Conservation (phyloP, 2,329 filamentous ascomycete genomes). For the Xylaria sp. region DNA sequence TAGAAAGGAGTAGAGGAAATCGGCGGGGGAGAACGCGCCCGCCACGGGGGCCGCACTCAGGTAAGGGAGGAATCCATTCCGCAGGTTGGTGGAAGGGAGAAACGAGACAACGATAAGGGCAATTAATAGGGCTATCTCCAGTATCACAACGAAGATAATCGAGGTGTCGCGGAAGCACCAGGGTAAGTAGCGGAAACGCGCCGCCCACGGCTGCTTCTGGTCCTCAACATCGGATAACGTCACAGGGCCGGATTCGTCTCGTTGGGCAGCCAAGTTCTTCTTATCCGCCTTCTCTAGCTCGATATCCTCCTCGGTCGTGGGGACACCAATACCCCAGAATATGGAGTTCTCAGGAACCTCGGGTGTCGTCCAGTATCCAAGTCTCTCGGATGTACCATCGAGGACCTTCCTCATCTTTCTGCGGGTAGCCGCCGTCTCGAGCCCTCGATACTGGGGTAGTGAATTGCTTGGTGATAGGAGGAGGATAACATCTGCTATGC, state of each 20-base stretch:
- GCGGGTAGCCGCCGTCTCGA: constrained; percentile 68
- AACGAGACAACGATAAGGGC: constrained; percentile 84
- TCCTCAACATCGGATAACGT: constrained; percentile 57
- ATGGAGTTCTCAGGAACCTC: constrained; percentile 69
- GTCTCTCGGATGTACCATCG: constrained; percentile 71
- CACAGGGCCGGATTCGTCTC: constrained; percentile 44
- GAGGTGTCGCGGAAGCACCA: constrained; percentile 78
- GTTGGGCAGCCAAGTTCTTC: constrained; percentile 46
- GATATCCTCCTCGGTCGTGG: constrained; percentile 45
- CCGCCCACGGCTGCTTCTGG: constrained; percentile 61
- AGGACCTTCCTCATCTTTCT: constrained; percentile 65
- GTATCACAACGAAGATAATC: constrained; percentile 73
- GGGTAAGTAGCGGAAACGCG: constrained; percentile 76
- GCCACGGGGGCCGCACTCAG: constrained; percentile 69
- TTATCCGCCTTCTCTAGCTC: constrained; percentile 43
- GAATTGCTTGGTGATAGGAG: constrained; percentile 85
- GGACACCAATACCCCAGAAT: constrained; percentile 69
- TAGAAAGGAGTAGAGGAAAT: constrained; percentile 87
- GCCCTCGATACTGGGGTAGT: constrained; percentile 75
- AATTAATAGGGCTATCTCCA: constrained; percentile 69
- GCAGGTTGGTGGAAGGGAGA: constrained; percentile 72
- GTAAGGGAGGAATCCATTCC: constrained; percentile 76
- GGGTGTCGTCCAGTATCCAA: constrained; percentile 88
- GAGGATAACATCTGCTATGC: constrained; percentile 81
- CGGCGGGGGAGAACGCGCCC: constrained; percentile 81